Percentiles rank a stretch among this genome's conserved stretches.
Evolutionary conservation across 495 filamentous ascomycete species (phyloP).

Genomic region (Pyrenula massariospora): DNA sequence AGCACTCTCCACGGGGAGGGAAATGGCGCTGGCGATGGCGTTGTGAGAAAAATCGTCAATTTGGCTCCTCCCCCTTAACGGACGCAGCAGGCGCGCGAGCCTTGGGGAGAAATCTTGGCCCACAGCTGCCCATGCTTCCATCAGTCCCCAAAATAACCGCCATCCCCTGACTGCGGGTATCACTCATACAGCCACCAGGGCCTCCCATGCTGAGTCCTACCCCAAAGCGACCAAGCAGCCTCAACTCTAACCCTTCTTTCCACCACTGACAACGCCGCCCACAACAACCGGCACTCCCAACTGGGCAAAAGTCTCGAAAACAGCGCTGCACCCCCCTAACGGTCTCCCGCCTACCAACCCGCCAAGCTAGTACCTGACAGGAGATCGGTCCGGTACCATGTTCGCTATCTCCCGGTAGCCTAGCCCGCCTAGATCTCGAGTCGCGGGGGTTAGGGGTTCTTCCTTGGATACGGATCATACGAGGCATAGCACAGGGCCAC

Average conservation of each 20-base stretch:
- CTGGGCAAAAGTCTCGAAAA: neutral
- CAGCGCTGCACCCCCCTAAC: too few relatives aligned
- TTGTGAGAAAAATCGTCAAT: neutral
- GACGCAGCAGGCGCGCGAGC: neutral
- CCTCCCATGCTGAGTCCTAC: neutral
- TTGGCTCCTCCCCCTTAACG: neutral
- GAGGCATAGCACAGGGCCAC: neutral
- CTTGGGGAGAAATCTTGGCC: too few relatives aligned
- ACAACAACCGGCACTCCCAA: neutral
- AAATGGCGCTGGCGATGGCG: neutral
- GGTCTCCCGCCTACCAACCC: neutral
- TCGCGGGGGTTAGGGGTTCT: neutral
- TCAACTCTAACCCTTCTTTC: neutral
- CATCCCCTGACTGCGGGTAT: neutral
- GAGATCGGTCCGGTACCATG: too few relatives aligned
- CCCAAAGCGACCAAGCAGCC: neutral
- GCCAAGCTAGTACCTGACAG: neutral
- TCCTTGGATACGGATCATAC: too few relatives aligned
- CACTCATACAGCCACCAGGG: neutral
- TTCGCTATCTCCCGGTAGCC: too few relatives aligned
- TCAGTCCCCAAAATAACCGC: neutral
- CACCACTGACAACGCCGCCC: neutral
- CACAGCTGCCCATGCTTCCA: neutral
- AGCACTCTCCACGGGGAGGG: neutral
- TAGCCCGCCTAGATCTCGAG: too few relatives aligned